Base-by-base conservation (phyloP, 2,329 filamentous ascomycete species). In the Claviceps sp. region DNA sequence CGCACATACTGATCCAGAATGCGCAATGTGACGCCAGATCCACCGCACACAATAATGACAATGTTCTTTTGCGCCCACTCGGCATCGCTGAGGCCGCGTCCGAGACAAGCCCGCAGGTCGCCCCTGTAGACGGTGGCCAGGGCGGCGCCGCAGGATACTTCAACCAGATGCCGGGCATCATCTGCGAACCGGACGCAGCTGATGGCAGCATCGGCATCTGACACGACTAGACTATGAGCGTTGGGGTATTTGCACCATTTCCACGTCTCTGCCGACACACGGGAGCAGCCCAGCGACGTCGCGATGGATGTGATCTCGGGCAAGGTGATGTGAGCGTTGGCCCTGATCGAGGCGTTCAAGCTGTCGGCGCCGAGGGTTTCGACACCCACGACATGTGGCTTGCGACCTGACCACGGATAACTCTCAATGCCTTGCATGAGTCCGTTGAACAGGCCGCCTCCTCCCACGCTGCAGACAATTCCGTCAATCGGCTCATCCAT, bases 41-140 rank as follows among this genome's bases (percentile, higher is more conserved):
- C 87, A 45, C 91, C 91, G 62, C 91, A 97, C 6, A 96, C 81
- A 24, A 95, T 75, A 50, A 96, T 72, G 1, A 96, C 89, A 5
- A 96, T 78, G 57, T 87, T 87, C 63, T 81, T 85, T 53, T 77
- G 70, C 0, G 73, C 71, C 67, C 76, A 82, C 56, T 88, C 75
- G 37, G 76, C 75, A 36, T 79, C 77, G 1, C 67, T 65, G 49
- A 78, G 49, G 0, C 66, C 71, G 47, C 67, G 60, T 0, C 84
- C 79, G 0, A 89, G 69, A 9, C 80, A 69, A 58, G 74, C 72
- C 61, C 82, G 76, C 61, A 94, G 63, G 42, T 77, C 67, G 0
- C 77, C 81, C 42, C 78, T 78, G 60, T 88, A 89, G 54, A 75
- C 81, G 3, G 79, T 65, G 1, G 84, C 87, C 13, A 95, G 68